Percentiles rank a stretch among this genome's conserved stretches.
phyloP scores from a whole-genome alignment of 768 basidiomycete genomes.

The Daedaleopsis nitida region DNA sequence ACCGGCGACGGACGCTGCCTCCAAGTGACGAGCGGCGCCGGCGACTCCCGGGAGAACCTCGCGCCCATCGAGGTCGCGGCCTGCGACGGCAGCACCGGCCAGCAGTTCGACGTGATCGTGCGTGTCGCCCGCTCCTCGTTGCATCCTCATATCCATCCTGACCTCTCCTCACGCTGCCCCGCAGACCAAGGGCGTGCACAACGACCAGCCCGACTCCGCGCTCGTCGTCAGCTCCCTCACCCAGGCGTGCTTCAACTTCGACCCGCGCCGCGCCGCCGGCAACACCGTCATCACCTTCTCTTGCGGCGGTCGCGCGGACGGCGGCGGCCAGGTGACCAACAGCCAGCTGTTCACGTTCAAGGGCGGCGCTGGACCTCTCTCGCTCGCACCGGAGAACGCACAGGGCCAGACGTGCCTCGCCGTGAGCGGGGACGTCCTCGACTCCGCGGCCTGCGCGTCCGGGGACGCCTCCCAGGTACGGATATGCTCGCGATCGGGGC shows the following conservation, averaged over 20 bases:
- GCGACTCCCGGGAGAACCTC: constrained; percentile 2
- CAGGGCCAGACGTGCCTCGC: neutral
- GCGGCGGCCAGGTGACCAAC: neutral
- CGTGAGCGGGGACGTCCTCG: neutral
- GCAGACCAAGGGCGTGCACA: neutral
- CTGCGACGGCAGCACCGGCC: neutral
- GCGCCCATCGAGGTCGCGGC: neutral
- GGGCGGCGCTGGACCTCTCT: neutral
- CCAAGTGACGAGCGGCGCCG: neutral
- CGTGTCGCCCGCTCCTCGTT: too few relatives aligned
- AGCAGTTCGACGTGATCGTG: neutral
- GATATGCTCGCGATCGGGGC: too few relatives aligned
- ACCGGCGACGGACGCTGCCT: neutral
- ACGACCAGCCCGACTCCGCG: neutral
- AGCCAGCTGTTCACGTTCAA: neutral
- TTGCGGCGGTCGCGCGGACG: constrained; percentile 1
- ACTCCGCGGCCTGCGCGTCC: neutral
- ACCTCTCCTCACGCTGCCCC: too few relatives aligned
- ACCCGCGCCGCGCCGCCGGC: neutral
- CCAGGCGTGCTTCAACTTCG: constrained; percentile 1
- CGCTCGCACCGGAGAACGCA: neutral
- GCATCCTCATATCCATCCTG: too few relatives aligned
- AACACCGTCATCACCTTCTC: constrained; percentile 2
- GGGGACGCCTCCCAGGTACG: neutral
- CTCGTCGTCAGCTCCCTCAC: neutral